Evolutionary conservation across 345 rosid species (phyloP), one percentile per base, ranked within the genome.

Genomic region (Kernera saxatilis): DNA sequence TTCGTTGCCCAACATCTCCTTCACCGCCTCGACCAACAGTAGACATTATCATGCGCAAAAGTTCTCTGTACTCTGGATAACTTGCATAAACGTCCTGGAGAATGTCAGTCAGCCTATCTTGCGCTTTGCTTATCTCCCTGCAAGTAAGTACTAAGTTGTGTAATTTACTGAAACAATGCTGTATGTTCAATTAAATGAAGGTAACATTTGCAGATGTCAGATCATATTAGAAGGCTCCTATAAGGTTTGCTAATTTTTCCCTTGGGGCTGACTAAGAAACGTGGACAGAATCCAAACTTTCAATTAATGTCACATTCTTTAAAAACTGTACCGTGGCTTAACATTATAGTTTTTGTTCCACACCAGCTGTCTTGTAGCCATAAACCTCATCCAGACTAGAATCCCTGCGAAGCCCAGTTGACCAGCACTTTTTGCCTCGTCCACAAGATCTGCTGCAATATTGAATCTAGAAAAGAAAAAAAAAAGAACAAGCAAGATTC

Each of bases 1-100:
- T 94, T 70, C 99, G 87, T 74, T 94, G 99, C 56, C 99, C 99
- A n/a, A 91, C 98, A 78, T 94, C 99, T 68, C 98, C 99, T 80
- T 94, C 97, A 69, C 99, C 99, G 40, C 99, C 99, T 67, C 99
- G 85, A 58, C 99, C 99, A 81, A 94, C 92, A 61, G 97, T 85
- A 49, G 97, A 87, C 96, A 94, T 40, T 78, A 94, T 87, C 93
- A 94, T 87, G 22, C 96, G 84, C 76, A 86, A 52, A 78, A 89
- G 75, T 79, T 94, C 98, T 60, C 89, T 81, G 73, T 85, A 76
- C 79, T 86, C 84, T 41, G 93, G 92, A 80, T 63, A 56, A 67
- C 66, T 79, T 64, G 62, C 64, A 73, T 87, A 94, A 40, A 82
- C 71, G 57, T 83, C 82, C 79, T 91, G 91, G 65, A 94, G 93